A percentile compares a stretch with the other conserved stretches of the same genome.
These are phyloP conservation scores for Nitzschia putrida DNA, from an alignment of 108 stramenopile genomes.

Conservation along the genomic window DNA sequence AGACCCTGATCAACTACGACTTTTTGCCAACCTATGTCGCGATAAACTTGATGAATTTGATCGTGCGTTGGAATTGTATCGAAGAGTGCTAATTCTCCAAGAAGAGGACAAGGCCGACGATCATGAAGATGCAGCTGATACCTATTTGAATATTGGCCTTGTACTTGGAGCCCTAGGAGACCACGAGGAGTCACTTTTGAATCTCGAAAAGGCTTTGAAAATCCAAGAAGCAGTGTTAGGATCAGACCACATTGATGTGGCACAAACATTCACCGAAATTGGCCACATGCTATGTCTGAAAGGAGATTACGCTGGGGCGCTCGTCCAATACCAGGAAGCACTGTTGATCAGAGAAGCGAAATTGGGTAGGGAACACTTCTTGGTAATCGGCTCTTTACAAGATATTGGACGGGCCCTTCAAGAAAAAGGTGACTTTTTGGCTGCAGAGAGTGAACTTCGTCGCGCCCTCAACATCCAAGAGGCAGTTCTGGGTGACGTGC, in stretches of 20 bases:
- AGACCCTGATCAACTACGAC: slow-evolving; percentile 35
- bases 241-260: slow-evolving; percentile 25
- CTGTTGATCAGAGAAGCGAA: slow-evolving; percentile 30
- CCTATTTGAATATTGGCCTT: slow-evolving; percentile 30
- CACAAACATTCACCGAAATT: slow-evolving; percentile 30
- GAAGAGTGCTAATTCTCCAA: slow-evolving; percentile 31
- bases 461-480: slow-evolving; percentile 35
- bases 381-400: slow-evolving; percentile 34
- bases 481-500: slow-evolving; percentile 25
- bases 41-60: slow-evolving; percentile 39
- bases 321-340: slow-evolving; percentile 25
- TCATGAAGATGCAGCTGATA: slow-evolving; percentile 28
- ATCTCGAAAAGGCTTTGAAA: slow-evolving; percentile 30
- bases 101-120: slow-evolving; percentile 14
- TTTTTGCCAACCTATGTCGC: slow-evolving; percentile 35
- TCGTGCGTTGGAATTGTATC: slow-evolving; percentile 34
- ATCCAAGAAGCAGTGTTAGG: slow-evolving; percentile 36
- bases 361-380: slow-evolving; percentile 39
- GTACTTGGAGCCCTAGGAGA: slow-evolving; percentile 31
- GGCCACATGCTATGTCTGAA: slow-evolving; percentile 34
- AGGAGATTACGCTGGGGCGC: slow-evolving; percentile 40
- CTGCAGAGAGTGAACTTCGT: slow-evolving; percentile 21
- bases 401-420: slow-evolving; percentile 34
- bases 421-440: slow-evolving; percentile 36
- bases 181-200: slow-evolving; percentile 24